Evolutionary conservation across 176 grass and related monocot species (phyloP).

Genomic region (Otatea glauca): DNA sequence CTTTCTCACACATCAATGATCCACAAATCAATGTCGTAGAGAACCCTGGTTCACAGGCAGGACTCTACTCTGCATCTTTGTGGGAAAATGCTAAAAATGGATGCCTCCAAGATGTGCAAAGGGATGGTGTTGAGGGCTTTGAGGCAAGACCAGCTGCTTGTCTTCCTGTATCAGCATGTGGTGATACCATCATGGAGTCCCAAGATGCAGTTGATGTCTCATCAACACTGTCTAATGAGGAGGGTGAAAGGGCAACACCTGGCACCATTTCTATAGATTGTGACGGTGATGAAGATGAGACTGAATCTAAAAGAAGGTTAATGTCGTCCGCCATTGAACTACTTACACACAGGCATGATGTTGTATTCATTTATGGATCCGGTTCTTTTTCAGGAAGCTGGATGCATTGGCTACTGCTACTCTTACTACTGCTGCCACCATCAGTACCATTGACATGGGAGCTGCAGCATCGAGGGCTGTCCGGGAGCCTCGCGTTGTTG

Average conservation of each 20-base stretch:
- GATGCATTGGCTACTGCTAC: conserved; percentile 56
- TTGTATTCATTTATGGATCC: conserved; percentile 23
- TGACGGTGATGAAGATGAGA: conserved; percentile 79
- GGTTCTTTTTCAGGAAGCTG: conserved; percentile 71
- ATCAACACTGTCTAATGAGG: conserved; percentile 82
- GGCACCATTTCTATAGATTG: conserved; percentile 57
- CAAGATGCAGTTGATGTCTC: conserved; percentile 71
- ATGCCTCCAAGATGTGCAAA: conserved; percentile 53
- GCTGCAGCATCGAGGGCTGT: conserved; percentile 75
- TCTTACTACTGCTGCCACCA: conserved; percentile 25
- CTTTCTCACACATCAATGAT: conserved; percentile 35
- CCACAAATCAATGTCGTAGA: conserved; percentile 43
- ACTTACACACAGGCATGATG: conserved; percentile 4
- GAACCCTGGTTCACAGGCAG: conserved; percentile 39
- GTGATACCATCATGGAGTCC: conserved; percentile 51
- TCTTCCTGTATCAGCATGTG: conserved; percentile 35
- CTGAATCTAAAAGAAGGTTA: conserved; percentile 93
- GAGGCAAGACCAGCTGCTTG: conserved; percentile 49
- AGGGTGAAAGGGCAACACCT: conserved; percentile 72
- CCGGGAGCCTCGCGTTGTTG: conserved; percentile 89
- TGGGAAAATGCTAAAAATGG: conserved; percentile 55
- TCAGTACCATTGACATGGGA: conserved; percentile 75
- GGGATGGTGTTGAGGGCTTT: conserved; percentile 43
- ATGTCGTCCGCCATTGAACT: conserved; percentile 1
- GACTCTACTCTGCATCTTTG: conserved; percentile 41